Evolutionary conservation across 345 rosid species (phyloP), one percentile per base, ranked within the genome.

Genomic region (Excoecaria cochinchinensis): DNA sequence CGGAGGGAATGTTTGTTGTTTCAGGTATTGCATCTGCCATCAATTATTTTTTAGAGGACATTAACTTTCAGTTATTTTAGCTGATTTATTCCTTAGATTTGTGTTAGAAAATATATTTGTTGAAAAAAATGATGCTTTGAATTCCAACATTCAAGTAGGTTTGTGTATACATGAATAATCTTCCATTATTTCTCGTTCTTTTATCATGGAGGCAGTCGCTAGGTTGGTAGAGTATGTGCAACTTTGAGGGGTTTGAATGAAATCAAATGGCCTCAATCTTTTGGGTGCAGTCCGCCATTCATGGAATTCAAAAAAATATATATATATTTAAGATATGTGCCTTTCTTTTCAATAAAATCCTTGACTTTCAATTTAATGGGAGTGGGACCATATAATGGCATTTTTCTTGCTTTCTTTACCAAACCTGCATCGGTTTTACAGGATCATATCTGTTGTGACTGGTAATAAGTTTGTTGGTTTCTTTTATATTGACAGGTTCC

Each of bases 1-100:
- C 99, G 4, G 97, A 95, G 67, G 99, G 98, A 78, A 89, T 84
- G 90, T 93, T 86, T 87, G 97, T 95, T 66, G 79, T 91, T 70
- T 87, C 97, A 86, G 98, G 99, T 93, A 86, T 22, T 8, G 42
- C 59, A 22, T 52, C 71, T 75, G 71, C 38, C 50, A 56, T 44
- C 36, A 76, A n/a, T 56, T 79, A 21, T 51, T 61, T 70, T 64
- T 31, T n/a, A n/a, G 25, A 36, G 7, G 59, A 40, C 44, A 25
- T 10, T 36, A 53, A 42, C 46, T 40, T 31, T 58, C 6, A 31
- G 72, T 39, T 12, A 51, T 58, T 73, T 67, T 44, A 53, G 50
- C 64, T 44, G 51, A 63, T 63, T 59, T 74, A 57, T 8, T 72
- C 42, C 46, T 38, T 71, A 19, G 72, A 24, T 15, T 58, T 22